Evolutionary conservation across 768 basidiomycete genomes (phyloP).

Genomic region (Punctularia strigosozonata): DNA sequence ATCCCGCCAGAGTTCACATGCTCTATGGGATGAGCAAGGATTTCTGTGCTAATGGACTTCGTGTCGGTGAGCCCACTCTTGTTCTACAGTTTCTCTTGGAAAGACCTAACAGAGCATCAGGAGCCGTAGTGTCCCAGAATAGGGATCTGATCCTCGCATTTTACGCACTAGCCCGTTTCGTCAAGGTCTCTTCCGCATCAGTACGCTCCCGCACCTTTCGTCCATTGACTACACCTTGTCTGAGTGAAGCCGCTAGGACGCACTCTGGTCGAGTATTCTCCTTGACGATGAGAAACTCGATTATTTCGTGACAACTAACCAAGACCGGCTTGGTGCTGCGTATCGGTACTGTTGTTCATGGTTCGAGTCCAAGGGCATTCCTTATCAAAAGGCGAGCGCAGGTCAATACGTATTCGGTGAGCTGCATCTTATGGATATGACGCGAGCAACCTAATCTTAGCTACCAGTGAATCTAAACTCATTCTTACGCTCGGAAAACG

Average conservation of each 20-base stretch:
- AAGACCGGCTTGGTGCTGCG: neutral
- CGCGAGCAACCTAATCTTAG: no score
- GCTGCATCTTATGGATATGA: no score
- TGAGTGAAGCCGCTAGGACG: neutral
- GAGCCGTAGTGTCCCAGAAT: neutral
- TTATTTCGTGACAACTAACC: neutral
- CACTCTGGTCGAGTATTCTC: neutral
- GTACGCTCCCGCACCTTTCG: neutral
- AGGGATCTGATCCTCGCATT: neutral
- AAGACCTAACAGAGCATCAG: neutral
- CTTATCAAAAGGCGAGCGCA: neutral
- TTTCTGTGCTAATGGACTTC: neutral
- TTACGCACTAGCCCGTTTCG: neutral
- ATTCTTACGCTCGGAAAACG: neutral
- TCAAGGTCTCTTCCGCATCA: neutral
- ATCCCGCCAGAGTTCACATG: neutral
- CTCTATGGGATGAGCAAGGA: conserved; percentile 2
- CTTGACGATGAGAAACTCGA: neutral
- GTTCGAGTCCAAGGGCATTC: neutral
- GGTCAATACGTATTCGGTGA: neutral
- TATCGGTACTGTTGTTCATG: neutral
- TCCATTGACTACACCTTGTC: no score
- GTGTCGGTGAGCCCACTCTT: neutral
- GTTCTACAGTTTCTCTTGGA: neutral
- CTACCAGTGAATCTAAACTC: neutral